Base-by-base conservation (phyloP, 1,284 basidiomycete species). In the Melampsora americana region DNA sequence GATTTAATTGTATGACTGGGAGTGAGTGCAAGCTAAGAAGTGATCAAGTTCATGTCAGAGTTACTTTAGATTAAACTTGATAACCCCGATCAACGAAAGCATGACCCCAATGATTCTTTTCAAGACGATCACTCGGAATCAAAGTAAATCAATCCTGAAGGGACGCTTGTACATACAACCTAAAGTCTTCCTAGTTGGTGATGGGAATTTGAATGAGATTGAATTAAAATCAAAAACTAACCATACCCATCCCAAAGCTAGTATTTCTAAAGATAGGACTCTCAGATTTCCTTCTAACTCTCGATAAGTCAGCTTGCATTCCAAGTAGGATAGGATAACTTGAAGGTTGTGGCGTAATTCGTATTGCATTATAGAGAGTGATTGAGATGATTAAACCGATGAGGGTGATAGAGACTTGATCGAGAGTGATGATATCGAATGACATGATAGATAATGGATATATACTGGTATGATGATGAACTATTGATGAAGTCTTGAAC, bases 331-430 rank as follows among this genome's bases (percentile, higher is more conserved):
- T 64, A 11, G 69, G 69, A 48, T 71, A 60, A 39, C 39, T 60
- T 35, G 60, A 26, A n/a, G 60, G 12, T 60, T 26, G 30, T 61
- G 77, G 72, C 48, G 78, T 78, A 44, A 64, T 78, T 50, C 28
- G n/a, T 11, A 59, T 23, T 32, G 44, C 70, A 30, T n/a, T 64
- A 12, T n/a, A 64, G 30, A 35, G 6, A 9, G 1, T n/a, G 20
- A 32, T 30, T 6, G 32, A n/a, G 28, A 32, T 42, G 28, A 32
- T 9, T 3, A 11, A n/a, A 32, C 20, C 12, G 53, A 56, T 56
- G 2, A 56, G 18, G 26, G n/a, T 28, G 53, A 56, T 56, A 3
- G 53, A 56, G 20, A 56, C 9, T 56, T 56, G 53, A 56, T 56
- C 53, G 53, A 56, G 26, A 9, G 53, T 56, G 26, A 56, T 42